Conservation (phyloP, 1,284 basidiomycete species). For the Farysia itapuensis region DNA sequence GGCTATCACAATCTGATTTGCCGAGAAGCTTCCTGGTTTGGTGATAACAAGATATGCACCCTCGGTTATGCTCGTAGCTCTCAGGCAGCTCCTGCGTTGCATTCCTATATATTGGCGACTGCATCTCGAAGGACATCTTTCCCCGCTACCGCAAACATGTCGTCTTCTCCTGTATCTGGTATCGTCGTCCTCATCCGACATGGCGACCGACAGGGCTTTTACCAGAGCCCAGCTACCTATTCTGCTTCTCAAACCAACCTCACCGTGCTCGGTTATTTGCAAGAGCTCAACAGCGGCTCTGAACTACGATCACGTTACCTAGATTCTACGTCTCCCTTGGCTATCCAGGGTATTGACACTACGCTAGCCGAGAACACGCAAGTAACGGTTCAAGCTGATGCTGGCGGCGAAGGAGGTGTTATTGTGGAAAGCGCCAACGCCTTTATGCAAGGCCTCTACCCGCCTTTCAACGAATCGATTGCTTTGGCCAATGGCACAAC, state of each 20-base stretch:
- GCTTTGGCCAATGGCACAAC: constrained; percentile 71
- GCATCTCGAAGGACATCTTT: background rate
- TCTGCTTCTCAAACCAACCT: constrained; percentile 72
- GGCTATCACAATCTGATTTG: no score
- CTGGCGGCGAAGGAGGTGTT: constrained; percentile 77
- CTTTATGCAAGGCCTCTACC: constrained; percentile 57
- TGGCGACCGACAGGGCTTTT: constrained; percentile 70
- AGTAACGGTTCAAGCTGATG: constrained; percentile 56
- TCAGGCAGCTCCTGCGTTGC: background rate
- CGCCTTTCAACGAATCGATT: constrained; percentile 44
- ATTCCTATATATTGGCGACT: no score
- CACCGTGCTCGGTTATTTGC: constrained; percentile 74
- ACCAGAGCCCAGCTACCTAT: constrained; percentile 63
- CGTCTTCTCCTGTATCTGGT: constrained; percentile 66
- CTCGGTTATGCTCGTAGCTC: no score
- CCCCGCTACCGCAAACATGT: no score
- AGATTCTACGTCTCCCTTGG: constrained; percentile 62
- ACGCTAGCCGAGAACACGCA: constrained; percentile 29
- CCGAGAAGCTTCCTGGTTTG: no score
- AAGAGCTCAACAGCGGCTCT: constrained; percentile 73
- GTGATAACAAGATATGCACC: no score
- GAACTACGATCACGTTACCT: constrained; percentile 73
- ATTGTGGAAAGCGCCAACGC: constrained; percentile 72
- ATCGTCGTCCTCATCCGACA: constrained; percentile 80
- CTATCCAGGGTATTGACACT: constrained; percentile 68